A percentile compares a stretch with the other conserved stretches of the same genome.
Conservation (phyloP, 2,329 filamentous ascomycete species). For the Aureobasidium sp. region DNA sequence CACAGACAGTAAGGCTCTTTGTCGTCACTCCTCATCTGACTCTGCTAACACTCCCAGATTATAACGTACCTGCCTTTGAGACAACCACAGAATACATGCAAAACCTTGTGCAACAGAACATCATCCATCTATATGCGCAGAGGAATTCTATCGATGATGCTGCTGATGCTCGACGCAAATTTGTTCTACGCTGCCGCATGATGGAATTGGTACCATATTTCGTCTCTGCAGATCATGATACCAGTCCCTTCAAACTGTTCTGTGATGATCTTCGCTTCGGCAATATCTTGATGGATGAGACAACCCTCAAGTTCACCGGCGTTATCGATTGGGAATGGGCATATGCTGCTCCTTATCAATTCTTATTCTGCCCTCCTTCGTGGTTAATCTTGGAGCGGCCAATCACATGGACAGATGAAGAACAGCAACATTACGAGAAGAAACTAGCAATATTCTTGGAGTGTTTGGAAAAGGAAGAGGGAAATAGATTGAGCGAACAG, state of each 20-base stretch:
- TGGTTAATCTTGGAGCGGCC: not conserved
- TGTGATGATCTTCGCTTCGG: slow-evolving; percentile 22
- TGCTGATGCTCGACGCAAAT: slow-evolving; percentile 24
- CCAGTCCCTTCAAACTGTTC: not conserved
- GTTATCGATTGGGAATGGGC: slow-evolving; percentile 25
- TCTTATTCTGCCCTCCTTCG: slow-evolving; percentile 20
- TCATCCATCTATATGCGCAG: slow-evolving; percentile 22
- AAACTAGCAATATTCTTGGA: not conserved
- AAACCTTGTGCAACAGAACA: slow-evolving; percentile 21
- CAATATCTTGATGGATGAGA: slow-evolving; percentile 22
- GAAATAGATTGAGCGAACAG: not conserved
- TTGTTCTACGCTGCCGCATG: slow-evolving; percentile 21
- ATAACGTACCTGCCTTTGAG: not conserved
- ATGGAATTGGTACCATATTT: slow-evolving; percentile 18
- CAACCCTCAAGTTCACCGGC: slow-evolving; percentile 19
- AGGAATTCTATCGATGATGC: slow-evolving; percentile 22
- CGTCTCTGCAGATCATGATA: slow-evolving; percentile 10
- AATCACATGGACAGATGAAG: not conserved
- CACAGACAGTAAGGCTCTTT: not conserved
- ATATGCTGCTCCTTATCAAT: slow-evolving; percentile 21
- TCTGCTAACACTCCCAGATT: not conserved
- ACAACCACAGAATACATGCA: slow-evolving; percentile 20
- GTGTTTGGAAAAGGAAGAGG: not conserved
- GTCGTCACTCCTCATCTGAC: not conserved
- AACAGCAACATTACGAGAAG: not conserved